These are phyloP conservation scores for Pterocarpus macrocarpus DNA, from an alignment of 306 rosid species.

Conservation along the genomic window DNA sequence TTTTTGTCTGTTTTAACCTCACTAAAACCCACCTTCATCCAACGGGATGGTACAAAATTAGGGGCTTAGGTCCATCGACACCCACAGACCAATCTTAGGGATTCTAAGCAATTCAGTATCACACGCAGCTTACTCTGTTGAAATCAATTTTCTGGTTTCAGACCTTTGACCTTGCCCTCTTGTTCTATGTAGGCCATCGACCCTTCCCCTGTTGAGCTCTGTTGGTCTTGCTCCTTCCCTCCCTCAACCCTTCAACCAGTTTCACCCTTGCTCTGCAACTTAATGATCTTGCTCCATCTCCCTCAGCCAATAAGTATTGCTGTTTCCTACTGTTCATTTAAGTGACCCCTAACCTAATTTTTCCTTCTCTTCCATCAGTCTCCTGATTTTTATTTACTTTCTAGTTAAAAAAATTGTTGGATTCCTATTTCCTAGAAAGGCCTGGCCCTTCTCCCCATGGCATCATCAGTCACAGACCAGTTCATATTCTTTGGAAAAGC, in stretches of 20 bases:
- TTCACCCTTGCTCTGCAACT: not conserved
- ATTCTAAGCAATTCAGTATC: not conserved
- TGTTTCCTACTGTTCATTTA: not conserved
- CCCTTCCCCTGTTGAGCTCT: not conserved
- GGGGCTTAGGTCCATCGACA: not conserved
- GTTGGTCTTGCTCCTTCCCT: not conserved
- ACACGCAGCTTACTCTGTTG: not conserved
- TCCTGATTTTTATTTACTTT: not conserved
- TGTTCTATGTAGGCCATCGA: not conserved
- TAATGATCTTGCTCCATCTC: not conserved
- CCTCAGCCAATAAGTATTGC: not conserved
- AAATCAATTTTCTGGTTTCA: not conserved
- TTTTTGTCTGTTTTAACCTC: not conserved
- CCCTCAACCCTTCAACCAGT: not conserved
- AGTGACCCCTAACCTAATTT: not conserved
- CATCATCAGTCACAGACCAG: not conserved
- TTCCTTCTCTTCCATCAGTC: slow-evolving; percentile 1
- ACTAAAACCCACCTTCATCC: not conserved
- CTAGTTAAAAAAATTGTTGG: not conserved
- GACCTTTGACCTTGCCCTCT: not conserved
- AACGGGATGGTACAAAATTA: not conserved
- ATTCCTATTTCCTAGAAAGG: not conserved
- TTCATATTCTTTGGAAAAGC: too few species aligned
- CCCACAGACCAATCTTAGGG: not conserved
- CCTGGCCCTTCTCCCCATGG: not conserved